A percentile compares a stretch with the other conserved stretches of the same genome.
Evolutionary conservation across 768 basidiomycete species (phyloP).

Genomic region (Termitomyces sp.): DNA sequence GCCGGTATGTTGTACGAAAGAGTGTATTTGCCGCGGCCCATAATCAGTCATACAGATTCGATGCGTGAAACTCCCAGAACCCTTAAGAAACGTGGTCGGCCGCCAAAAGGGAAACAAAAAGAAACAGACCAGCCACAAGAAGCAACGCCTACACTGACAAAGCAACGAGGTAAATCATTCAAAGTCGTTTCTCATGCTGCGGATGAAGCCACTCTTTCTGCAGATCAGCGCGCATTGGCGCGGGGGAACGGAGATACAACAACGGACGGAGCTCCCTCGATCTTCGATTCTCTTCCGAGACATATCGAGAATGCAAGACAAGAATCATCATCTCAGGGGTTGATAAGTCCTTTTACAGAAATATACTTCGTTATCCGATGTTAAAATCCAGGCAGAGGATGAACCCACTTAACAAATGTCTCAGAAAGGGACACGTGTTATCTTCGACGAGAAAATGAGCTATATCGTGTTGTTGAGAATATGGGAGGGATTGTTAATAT

Average conservation of each 20-base stretch:
- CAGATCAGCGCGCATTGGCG: not conserved
- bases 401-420: not conserved
- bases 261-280: not conserved
- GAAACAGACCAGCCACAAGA: conserved; percentile 9
- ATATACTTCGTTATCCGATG: too few species aligned
- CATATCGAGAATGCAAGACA: not conserved
- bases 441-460: conserved; percentile 76
- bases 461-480: conserved; percentile 59
- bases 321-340: not conserved
- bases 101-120: conserved; percentile 19
- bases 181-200: conserved; percentile 15
- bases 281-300: not conserved
- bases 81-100: conserved; percentile 37
- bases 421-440: conserved; percentile 33
- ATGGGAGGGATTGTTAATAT: conserved; percentile 65
- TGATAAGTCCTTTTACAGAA: too few species aligned
- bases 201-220: not conserved
- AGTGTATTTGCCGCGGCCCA: not conserved
- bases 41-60: not conserved
- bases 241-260: not conserved
- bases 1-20: conserved; percentile 4
- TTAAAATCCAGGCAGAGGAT: not conserved
- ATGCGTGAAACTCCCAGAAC: not conserved
- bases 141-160: conserved; percentile 15
- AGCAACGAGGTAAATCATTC: conserved; percentile 29